These are phyloP conservation scores for Gelatoporia subvermispora DNA, from an alignment of 768 basidiomycete species.

Conservation along the genomic window DNA sequence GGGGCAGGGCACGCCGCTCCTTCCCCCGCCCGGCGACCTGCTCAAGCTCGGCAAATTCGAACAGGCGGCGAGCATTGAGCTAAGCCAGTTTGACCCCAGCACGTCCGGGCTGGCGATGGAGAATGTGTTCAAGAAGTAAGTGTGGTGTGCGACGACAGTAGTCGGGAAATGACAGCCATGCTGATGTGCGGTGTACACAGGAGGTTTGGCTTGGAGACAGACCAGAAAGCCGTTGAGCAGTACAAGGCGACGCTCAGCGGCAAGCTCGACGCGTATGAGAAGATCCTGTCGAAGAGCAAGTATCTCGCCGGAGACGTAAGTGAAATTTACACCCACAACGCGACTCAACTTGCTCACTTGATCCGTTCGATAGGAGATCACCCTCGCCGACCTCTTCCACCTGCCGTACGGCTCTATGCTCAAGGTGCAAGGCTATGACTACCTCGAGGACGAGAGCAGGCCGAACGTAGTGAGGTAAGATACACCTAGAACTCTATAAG, in stretches of 20 bases:
- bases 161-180: not conserved
- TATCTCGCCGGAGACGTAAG: slow-evolving; percentile 42
- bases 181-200: not conserved
- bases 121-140: slow-evolving; percentile 45
- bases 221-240: slow-evolving; percentile 26
- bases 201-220: slow-evolving; percentile 22
- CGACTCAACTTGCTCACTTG: not conserved
- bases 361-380: slow-evolving; percentile 32
- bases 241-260: slow-evolving; percentile 27
- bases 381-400: slow-evolving; percentile 56
- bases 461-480: slow-evolving; percentile 44
- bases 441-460: slow-evolving; percentile 27
- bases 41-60: slow-evolving; percentile 34
- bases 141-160: not conserved
- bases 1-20: slow-evolving; percentile 40
- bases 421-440: slow-evolving; percentile 17
- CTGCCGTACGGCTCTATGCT: slow-evolving; percentile 40
- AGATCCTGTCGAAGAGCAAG: slow-evolving; percentile 49
- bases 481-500: not conserved
- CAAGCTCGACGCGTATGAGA: slow-evolving; percentile 51
- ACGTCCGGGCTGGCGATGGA: slow-evolving; percentile 40
- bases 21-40: slow-evolving; percentile 36
- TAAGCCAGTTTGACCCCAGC: slow-evolving; percentile 45
- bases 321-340: not conserved
- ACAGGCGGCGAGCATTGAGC: slow-evolving; percentile 42